Evolutionary conservation across 2,329 filamentous ascomycete species (phyloP).

Genomic region (Pseudopithomyces chartarum): DNA sequence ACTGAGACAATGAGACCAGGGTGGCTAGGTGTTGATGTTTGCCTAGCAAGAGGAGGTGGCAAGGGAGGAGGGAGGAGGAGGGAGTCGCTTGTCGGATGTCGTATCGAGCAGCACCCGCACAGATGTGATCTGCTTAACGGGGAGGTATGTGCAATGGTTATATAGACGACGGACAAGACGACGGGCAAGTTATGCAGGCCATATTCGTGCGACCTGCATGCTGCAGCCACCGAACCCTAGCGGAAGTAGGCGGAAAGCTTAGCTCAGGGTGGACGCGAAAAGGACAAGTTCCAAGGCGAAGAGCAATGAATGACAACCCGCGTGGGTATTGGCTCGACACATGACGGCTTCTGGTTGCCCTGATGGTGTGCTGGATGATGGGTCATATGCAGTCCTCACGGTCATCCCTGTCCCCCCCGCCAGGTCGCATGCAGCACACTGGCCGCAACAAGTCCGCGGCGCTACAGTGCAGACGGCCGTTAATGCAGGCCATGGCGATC

Average conservation of each 20-base stretch:
- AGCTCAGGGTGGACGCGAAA: conserved; percentile 36
- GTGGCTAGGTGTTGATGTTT: conserved; percentile 34
- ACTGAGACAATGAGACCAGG: conserved; percentile 29
- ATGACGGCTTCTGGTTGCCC: conserved; percentile 25
- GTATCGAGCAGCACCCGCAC: conserved; percentile 27
- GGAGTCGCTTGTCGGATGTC: conserved; percentile 15
- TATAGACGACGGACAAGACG: conserved; percentile 28
- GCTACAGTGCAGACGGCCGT: conserved; percentile 28
- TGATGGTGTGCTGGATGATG: conserved; percentile 32
- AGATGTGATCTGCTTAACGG: conserved; percentile 14
- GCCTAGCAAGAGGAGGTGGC: conserved; percentile 30
- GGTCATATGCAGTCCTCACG: conserved; percentile 33
- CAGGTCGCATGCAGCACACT: conserved; percentile 22
- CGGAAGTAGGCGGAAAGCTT: conserved; percentile 44
- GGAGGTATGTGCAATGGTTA: conserved; percentile 35
- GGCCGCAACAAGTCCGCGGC: conserved; percentile 30
- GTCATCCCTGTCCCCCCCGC: conserved; percentile 27
- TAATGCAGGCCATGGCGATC: conserved; percentile 42
- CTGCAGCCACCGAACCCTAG: conserved; percentile 40
- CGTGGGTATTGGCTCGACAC: conserved; percentile 32
- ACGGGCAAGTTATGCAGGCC: conserved; percentile 21
- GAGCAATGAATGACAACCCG: conserved; percentile 37
- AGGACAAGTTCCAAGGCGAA: conserved; percentile 35
- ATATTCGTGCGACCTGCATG: conserved; percentile 22
- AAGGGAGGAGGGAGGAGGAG: conserved; percentile 10